Base-by-base conservation (phyloP, 352 stramenopile species). In the Albugo candida region DNA sequence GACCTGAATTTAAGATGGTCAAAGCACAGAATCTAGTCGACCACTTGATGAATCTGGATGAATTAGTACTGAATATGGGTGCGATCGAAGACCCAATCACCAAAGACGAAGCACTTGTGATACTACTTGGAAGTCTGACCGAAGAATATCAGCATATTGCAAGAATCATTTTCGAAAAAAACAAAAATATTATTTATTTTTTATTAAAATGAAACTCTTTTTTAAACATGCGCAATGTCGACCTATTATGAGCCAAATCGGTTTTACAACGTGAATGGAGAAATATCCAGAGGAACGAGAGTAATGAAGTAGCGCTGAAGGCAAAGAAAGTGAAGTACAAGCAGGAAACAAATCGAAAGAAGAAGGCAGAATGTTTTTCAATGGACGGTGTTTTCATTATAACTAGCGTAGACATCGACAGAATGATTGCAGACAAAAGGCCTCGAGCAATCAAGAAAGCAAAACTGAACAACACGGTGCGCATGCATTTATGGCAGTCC, bases 381-480 rank as follows among this genome's bases (percentile, higher is more conserved):
- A 49, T 14, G 49, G 49, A 16, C 45, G 16, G 0, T 55, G 49
- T 31, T 50, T 36, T 31, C 6, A 27, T 8, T 55, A 45, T 37
- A 36, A 41, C 36, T 19, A 49, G 12, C 4, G 36, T 18, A 45
- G 49, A 10, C 49, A 50, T 34, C 40, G n/a, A 49, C 39, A 37
- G 51, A 31, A 8, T 5, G n/a, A 21, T n/a, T 46, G 13, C 51
- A 45, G 18, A 13, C n/a, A 17, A 21, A 51, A 35, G 13, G 19
- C 39, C 11, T 41, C 16, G 16, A 14, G 18, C 11, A 5, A 5
- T 2, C 21, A 19, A 31, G 12, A n/a, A n/a, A n/a, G n/a, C n/a
- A n/a, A n/a, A n/a, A n/a, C n/a, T n/a, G n/a, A n/a, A n/a, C n/a
- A n/a, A n/a, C n/a, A n/a, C n/a, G n/a, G n/a, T n/a, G n/a, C n/a